Evolutionary conservation across 2,329 filamentous ascomycete species (phyloP).

Genomic region (Beauveria scarabaeidicola): DNA sequence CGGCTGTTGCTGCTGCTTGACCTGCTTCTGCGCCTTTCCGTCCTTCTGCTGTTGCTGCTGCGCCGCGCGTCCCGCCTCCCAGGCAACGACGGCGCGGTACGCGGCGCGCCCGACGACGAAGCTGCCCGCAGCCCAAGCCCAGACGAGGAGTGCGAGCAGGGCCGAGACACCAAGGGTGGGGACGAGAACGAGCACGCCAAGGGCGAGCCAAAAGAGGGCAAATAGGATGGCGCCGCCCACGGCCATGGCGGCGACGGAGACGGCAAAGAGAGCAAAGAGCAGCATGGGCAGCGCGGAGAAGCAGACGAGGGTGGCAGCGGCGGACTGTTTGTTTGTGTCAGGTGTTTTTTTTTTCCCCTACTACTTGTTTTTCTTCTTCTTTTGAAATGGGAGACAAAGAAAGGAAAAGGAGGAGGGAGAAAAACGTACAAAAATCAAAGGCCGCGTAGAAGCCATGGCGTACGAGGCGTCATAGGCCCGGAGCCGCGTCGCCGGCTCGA

Average conservation of each 20-base stretch:
- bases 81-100: slow-evolving; percentile 29
- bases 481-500: slow-evolving; percentile 54
- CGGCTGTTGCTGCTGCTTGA: not conserved
- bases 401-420: not conserved
- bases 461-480: slow-evolving; percentile 44
- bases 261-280: slow-evolving; percentile 58
- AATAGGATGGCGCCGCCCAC: slow-evolving; percentile 55
- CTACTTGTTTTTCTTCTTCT: not conserved
- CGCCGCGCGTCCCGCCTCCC: not conserved
- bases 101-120: slow-evolving; percentile 44
- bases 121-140: slow-evolving; percentile 56
- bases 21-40: not conserved
- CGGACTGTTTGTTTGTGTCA: slow-evolving; percentile 42
- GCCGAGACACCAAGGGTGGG: slow-evolving; percentile 61
- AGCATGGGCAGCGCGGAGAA: slow-evolving; percentile 59
- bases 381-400: not conserved
- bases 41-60: not conserved
- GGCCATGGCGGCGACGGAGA: slow-evolving; percentile 54
- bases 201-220: slow-evolving; percentile 57
- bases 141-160: slow-evolving; percentile 53
- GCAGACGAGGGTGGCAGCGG: slow-evolving; percentile 55
- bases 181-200: slow-evolving; percentile 59
- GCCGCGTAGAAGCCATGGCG: slow-evolving; percentile 53
- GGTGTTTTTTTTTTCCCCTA: not conserved
- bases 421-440: slow-evolving; percentile 57